These are phyloP conservation scores for Chloranthus sessilifolius DNA, from an alignment of 164 flowering plant species.

Conservation along the genomic window DNA sequence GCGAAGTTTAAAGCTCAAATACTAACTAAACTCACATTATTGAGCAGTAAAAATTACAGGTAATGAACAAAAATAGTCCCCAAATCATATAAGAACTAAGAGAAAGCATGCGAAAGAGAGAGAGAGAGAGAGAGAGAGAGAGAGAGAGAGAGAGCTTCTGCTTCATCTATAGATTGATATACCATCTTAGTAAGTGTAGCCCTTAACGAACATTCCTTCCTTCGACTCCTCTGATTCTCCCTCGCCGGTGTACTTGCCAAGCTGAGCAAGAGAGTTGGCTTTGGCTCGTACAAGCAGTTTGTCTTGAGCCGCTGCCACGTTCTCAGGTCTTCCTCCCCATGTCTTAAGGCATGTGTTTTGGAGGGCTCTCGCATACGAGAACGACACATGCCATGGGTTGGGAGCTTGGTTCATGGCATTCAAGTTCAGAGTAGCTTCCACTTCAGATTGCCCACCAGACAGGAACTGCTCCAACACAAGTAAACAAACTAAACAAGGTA, in stretches of 20 bases:
- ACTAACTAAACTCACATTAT: no score
- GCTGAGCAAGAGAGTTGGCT: slow-evolving; percentile 91
- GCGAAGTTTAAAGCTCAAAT: no score
- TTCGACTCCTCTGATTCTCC: slow-evolving; percentile 89
- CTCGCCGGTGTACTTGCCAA: slow-evolving; percentile 84
- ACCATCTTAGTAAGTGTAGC: slow-evolving; percentile 58
- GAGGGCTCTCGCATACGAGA: slow-evolving; percentile 89
- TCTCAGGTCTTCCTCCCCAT: slow-evolving; percentile 90
- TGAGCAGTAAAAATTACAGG: slow-evolving; percentile 33
- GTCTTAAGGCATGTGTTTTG: slow-evolving; percentile 91
- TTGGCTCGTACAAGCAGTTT: slow-evolving; percentile 63
- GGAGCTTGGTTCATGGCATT: slow-evolving; percentile 90
- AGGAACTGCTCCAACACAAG: slow-evolving; percentile 49
- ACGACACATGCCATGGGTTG: slow-evolving; percentile 92
- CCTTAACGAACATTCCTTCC: slow-evolving; percentile 78
- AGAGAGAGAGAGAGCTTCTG: no score
- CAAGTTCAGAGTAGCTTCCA: slow-evolving; percentile 85
- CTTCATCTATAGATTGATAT: slow-evolving; percentile 12
- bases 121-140: no score
- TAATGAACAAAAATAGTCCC: slow-evolving; percentile 41
- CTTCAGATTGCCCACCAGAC: slow-evolving; percentile 96
- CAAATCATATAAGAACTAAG: slow-evolving; percentile 32
- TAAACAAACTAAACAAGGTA: neutral
- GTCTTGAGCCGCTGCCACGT: slow-evolving; percentile 75
- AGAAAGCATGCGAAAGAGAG: no score